These are phyloP conservation scores for Debaryomyces coudertii DNA, from an alignment of 1,139 yeast species.

Conservation along the genomic window DNA sequence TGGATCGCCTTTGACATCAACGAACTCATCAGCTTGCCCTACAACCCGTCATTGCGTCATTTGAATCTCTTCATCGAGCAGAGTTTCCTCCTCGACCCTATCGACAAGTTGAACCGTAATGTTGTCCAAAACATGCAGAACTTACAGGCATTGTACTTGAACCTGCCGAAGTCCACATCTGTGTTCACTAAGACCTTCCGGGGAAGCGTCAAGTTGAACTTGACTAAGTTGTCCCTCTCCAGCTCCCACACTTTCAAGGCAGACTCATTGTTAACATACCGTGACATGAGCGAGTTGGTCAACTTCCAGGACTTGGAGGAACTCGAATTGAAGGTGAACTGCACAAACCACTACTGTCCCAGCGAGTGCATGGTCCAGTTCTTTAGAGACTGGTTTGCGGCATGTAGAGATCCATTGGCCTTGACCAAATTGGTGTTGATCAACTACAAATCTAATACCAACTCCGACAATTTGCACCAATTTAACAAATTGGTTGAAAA, in stretches of 20 bases:
- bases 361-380: slow-evolving; percentile 27
- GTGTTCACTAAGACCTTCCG: slow-evolving; percentile 18
- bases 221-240: slow-evolving; percentile 23
- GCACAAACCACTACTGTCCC: slow-evolving; percentile 24
- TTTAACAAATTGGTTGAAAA: slow-evolving; percentile 21
- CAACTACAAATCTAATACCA: slow-evolving; percentile 27
- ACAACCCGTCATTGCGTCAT: slow-evolving; percentile 22
- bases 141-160: slow-evolving; percentile 21
- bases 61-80: slow-evolving; percentile 23
- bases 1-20: slow-evolving; percentile 27
- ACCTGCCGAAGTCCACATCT: slow-evolving; percentile 24
- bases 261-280: slow-evolving; percentile 18
- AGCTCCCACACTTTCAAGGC: slow-evolving; percentile 24
- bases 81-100: slow-evolving; percentile 4
- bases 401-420: slow-evolving; percentile 11
- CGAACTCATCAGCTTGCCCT: slow-evolving; percentile 26
- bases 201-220: slow-evolving; percentile 10
- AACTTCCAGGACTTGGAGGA: slow-evolving; percentile 21
- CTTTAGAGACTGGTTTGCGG: slow-evolving; percentile 22
- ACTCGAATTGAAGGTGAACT: slow-evolving; percentile 28
- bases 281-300: slow-evolving; percentile 19
- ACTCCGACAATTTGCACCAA: slow-evolving; percentile 24
- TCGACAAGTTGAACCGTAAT: slow-evolving; percentile 7
- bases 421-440: slow-evolving; percentile 25
- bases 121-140: slow-evolving; percentile 16